phyloP scores from a whole-genome alignment of 2,329 filamentous ascomycete species.

The Dothistroma pini region DNA sequence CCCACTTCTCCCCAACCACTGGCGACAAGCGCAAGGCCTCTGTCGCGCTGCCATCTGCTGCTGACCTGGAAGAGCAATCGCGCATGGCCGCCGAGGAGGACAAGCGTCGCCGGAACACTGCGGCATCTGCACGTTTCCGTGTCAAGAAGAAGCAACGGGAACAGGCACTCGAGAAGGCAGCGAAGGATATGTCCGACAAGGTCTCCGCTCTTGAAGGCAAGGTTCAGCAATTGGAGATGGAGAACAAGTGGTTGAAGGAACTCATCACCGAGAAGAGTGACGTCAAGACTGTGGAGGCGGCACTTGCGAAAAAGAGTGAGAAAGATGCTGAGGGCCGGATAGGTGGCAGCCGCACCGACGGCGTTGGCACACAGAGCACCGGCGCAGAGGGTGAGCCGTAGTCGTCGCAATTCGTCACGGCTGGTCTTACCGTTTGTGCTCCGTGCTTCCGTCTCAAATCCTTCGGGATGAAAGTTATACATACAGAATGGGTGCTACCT shows the following conservation, averaged over 20 bases:
- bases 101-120: slow-evolving; percentile 53
- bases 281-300: slow-evolving; percentile 25
- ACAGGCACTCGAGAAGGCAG: slow-evolving; percentile 49
- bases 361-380: slow-evolving; percentile 28
- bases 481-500: neutral
- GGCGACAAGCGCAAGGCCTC: slow-evolving; percentile 49
- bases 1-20: slow-evolving; percentile 23
- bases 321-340: slow-evolving; percentile 28
- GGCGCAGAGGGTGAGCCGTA: slow-evolving; percentile 9
- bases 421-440: neutral
- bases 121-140: slow-evolving; percentile 51
- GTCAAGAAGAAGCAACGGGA: slow-evolving; percentile 56
- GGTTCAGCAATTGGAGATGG: slow-evolving; percentile 50
- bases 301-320: slow-evolving; percentile 23
- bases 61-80: slow-evolving; percentile 44
- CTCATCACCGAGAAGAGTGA: slow-evolving; percentile 51
- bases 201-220: slow-evolving; percentile 44
- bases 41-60: slow-evolving; percentile 32
- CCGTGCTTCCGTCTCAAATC: neutral
- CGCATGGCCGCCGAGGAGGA: slow-evolving; percentile 50
- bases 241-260: slow-evolving; percentile 52
- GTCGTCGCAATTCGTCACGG: neutral
- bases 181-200: slow-evolving; percentile 51
- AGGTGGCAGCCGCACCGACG: slow-evolving; percentile 30
- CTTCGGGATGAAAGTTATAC: neutral